Conservation (phyloP, 1,139 yeast genomes). For the Scheffersomyces titani region DNA sequence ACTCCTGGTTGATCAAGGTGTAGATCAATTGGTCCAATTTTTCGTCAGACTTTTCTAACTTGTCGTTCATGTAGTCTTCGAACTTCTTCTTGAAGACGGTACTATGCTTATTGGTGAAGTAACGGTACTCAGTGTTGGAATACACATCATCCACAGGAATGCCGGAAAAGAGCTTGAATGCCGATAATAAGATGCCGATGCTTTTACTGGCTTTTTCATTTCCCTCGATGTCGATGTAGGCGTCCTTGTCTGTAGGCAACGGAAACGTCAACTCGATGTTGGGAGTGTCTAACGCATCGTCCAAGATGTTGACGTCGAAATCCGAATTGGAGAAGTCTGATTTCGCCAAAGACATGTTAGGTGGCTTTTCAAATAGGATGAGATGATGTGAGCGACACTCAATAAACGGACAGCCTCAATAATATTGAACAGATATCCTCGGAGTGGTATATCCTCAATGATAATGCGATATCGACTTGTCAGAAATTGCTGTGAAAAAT, state of each 20-base stretch:
- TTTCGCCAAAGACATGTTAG: not conserved
- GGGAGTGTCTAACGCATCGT: constrained; percentile 34
- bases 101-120: constrained; percentile 35
- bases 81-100: constrained; percentile 30
- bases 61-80: constrained; percentile 33
- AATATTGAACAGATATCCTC: not conserved
- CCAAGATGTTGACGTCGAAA: constrained; percentile 39
- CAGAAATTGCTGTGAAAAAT: not conserved
- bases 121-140: constrained; percentile 35
- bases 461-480: not conserved
- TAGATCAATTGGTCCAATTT: constrained; percentile 41
- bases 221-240: constrained; percentile 29
- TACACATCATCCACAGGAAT: constrained; percentile 33
- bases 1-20: constrained; percentile 40
- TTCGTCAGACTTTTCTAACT: constrained; percentile 33
- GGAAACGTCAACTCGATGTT: constrained; percentile 40
- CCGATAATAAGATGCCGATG: constrained; percentile 24
- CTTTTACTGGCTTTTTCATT: constrained; percentile 28
- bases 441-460: not conserved
- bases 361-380: not conserved
- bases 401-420: not conserved
- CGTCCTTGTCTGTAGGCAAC: constrained; percentile 38
- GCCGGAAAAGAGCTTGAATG: constrained; percentile 29
- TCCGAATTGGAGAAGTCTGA: constrained; percentile 12
- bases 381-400: not conserved